A percentile compares a stretch with the other conserved stretches of the same genome.
Conservation (phyloP, 805 yeast species). For the Myxozyma melibiosi region DNA sequence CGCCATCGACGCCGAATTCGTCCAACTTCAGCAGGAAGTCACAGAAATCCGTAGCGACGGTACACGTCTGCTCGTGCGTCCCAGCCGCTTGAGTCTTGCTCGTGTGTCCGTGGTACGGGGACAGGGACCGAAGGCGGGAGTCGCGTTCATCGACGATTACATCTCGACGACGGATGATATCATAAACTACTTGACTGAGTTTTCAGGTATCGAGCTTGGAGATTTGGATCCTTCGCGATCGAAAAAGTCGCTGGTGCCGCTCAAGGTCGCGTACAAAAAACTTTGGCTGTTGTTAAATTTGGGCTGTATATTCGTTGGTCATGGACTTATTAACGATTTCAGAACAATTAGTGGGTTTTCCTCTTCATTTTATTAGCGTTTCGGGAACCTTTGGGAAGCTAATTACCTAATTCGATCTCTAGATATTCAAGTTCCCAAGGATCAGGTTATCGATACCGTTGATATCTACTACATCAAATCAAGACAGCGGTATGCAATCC, state of each 20-base stretch:
- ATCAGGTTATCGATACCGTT: constrained; percentile 88
- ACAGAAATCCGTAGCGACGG: constrained; percentile 79
- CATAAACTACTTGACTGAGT: constrained; percentile 83
- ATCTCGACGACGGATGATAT: constrained; percentile 69
- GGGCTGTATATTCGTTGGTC: constrained; percentile 94
- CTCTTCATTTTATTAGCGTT: neutral
- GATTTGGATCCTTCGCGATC: constrained; percentile 77
- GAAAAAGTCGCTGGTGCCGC: constrained; percentile 67
- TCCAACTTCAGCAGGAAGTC: constrained; percentile 73
- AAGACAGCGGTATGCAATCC: constrained; percentile 61
- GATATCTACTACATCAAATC: constrained; percentile 74
- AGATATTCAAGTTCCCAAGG: constrained; percentile 77
- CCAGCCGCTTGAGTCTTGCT: constrained; percentile 77
- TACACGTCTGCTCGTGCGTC: constrained; percentile 64
- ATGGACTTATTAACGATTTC: constrained; percentile 88
- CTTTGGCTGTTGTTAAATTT: constrained; percentile 87
- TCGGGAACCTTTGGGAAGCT: neutral
- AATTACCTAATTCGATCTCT: neutral
- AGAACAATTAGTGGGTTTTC: constrained; percentile 63
- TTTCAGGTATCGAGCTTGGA: constrained; percentile 91
- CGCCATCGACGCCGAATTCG: constrained; percentile 98
- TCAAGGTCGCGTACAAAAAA: constrained; percentile 74
- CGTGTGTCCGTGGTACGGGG: constrained; percentile 80
- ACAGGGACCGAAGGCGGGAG: constrained; percentile 64
- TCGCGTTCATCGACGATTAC: constrained; percentile 90